Conservation (phyloP, 768 basidiomycete genomes). For the Hygrocybe punicea region DNA sequence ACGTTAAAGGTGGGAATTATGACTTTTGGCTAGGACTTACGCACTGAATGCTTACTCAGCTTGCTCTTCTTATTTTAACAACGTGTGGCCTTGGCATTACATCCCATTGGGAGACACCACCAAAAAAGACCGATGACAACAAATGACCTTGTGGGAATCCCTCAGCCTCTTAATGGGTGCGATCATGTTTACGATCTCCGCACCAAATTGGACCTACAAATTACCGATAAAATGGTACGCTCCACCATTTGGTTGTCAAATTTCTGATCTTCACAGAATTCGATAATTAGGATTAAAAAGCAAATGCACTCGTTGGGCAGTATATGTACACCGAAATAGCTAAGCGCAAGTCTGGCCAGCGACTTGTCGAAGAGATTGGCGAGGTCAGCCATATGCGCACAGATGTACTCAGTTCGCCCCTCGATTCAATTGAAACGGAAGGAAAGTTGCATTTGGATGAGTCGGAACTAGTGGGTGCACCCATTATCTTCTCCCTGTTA, state of each 20-base stretch:
- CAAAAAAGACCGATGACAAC: slow-evolving; percentile 32
- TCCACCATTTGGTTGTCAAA: background rate
- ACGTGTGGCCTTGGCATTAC: slow-evolving; percentile 48
- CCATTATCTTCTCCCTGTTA: too few species aligned
- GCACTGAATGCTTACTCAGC: slow-evolving; percentile 22
- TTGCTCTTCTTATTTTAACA: slow-evolving; percentile 43
- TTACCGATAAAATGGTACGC: slow-evolving; percentile 38
- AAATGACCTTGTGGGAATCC: slow-evolving; percentile 39
- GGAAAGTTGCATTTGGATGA: slow-evolving; percentile 40
- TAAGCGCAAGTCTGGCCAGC: slow-evolving; percentile 31
- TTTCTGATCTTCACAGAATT: background rate
- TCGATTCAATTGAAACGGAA: slow-evolving; percentile 44
- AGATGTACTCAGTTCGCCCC: slow-evolving; percentile 38
- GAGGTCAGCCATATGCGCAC: background rate
- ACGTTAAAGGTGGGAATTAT: slow-evolving; percentile 34
- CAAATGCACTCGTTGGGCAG: slow-evolving; percentile 27
- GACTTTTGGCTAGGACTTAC: background rate
- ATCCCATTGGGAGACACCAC: slow-evolving; percentile 41
- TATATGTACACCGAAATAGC: slow-evolving; percentile 42
- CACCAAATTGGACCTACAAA: slow-evolving; percentile 39
- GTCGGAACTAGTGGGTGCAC: slow-evolving; percentile 36
- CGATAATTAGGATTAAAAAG: slow-evolving; percentile 7
- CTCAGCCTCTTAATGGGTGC: slow-evolving; percentile 35
- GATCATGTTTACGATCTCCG: slow-evolving; percentile 21
- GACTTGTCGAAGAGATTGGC: slow-evolving; percentile 5